Percentiles rank a stretch among this genome's conserved stretches.
Evolutionary conservation across 257 asterid species (phyloP).

Genomic region (Nyctanthes arbortristis): DNA sequence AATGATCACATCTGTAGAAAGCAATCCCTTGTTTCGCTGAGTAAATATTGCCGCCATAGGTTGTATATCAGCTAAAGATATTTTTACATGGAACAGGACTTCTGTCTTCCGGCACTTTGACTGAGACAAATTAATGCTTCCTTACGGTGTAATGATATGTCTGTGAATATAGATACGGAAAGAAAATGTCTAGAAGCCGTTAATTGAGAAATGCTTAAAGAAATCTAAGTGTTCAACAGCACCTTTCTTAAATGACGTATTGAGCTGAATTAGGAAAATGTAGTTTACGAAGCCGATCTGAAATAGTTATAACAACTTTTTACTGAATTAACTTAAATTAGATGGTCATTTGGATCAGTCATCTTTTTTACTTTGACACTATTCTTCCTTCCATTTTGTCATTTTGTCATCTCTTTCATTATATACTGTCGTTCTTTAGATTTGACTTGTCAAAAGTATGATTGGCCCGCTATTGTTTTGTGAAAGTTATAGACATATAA

Average conservation of each 20-base stretch:
- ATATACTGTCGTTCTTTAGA: neutral
- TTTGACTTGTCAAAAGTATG: neutral
- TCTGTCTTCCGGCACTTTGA: neutral
- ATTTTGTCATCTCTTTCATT: neutral
- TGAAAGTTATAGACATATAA: neutral
- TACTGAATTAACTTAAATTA: conserved; percentile 8
- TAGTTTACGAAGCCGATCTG: neutral
- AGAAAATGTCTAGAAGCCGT: neutral
- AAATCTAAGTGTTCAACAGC: neutral
- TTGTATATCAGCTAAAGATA: neutral
- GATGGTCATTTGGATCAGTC: neutral
- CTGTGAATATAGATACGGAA: neutral
- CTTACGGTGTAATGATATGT: conserved; percentile 7
- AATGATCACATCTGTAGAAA: neutral
- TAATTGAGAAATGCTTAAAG: conserved; percentile 12
- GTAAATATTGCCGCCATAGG: neutral
- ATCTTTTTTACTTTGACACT: neutral
- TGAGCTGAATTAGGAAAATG: neutral
- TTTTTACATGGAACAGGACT: neutral
- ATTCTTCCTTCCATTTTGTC: neutral
- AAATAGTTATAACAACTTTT: neutral
- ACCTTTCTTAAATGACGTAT: neutral
- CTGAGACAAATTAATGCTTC: neutral
- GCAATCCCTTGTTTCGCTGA: neutral
- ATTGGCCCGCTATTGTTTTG: neutral